Conservation (phyloP, 2,329 filamentous ascomycete species). For the Aspergillus flavus region DNA sequence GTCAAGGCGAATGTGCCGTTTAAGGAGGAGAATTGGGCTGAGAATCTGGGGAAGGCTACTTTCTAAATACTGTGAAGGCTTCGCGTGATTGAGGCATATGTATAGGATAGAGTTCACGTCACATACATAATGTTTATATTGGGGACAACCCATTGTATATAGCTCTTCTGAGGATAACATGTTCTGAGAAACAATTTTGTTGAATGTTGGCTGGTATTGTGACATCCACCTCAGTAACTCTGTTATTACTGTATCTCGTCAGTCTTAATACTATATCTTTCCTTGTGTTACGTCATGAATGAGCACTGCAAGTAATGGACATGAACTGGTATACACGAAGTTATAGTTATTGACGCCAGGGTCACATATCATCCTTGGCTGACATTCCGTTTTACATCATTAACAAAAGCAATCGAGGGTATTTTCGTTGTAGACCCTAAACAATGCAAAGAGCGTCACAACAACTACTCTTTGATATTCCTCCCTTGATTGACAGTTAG, state of each 20-base stretch:
- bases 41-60: slow-evolving; percentile 45
- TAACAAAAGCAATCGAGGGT: too few species aligned
- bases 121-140: background rate
- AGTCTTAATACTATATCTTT: too few species aligned
- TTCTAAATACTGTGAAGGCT: slow-evolving; percentile 25
- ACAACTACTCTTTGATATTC: too few species aligned
- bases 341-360: too few species aligned
- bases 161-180: background rate
- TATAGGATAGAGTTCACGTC: background rate
- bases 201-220: too few species aligned
- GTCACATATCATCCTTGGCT: too few species aligned
- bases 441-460: background rate
- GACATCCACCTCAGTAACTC: too few species aligned
- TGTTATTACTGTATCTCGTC: too few species aligned
- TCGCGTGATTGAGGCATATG: background rate
- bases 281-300: too few species aligned
- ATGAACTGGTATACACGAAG: too few species aligned
- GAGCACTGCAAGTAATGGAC: too few species aligned
- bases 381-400: background rate
- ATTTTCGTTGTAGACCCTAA: background rate
- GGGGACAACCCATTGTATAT: background rate
- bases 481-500: background rate
- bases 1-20: slow-evolving; percentile 52
- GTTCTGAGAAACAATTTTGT: too few species aligned
- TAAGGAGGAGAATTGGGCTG: slow-evolving; percentile 50